A percentile compares a stretch with the other conserved stretches of the same genome.
These are phyloP conservation scores for Cadophora sp. DNA, from an alignment of 2,329 filamentous ascomycete genomes.

Conservation along the genomic window DNA sequence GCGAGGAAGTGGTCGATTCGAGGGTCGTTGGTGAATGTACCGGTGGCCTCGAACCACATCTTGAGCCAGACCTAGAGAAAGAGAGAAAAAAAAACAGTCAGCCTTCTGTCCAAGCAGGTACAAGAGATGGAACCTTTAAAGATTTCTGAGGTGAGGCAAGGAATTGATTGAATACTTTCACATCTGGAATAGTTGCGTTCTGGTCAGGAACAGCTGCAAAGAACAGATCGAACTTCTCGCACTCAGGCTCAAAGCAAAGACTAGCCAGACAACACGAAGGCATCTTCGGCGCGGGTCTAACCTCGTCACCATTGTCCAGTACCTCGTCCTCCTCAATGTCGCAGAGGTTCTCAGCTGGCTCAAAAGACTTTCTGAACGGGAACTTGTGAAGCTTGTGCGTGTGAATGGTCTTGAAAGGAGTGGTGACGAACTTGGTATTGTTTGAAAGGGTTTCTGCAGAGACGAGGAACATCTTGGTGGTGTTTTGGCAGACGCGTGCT, in stretches of 20 bases:
- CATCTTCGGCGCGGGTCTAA: not conserved
- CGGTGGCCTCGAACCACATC: not conserved
- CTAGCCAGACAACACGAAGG: not conserved
- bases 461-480: not conserved
- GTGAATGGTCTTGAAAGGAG: not conserved
- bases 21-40: not conserved
- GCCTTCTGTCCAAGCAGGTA: not conserved
- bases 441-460: not conserved
- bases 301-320: not conserved
- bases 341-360: not conserved
- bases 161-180: not conserved
- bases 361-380: not conserved
- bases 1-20: not conserved
- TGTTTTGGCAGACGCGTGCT: not conserved
- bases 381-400: not conserved
- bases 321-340: not conserved
- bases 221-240: not conserved
- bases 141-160: not conserved
- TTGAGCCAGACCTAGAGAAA: not conserved
- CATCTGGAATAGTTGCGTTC: not conserved
- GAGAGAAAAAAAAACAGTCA: not conserved
- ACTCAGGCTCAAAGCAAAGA: too few species aligned
- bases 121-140: too few species aligned
- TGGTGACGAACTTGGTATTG: not conserved
- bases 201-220: not conserved